Base-by-base conservation (phyloP, 2,329 filamentous ascomycete genomes). In the Orbilia oligospora region DNA sequence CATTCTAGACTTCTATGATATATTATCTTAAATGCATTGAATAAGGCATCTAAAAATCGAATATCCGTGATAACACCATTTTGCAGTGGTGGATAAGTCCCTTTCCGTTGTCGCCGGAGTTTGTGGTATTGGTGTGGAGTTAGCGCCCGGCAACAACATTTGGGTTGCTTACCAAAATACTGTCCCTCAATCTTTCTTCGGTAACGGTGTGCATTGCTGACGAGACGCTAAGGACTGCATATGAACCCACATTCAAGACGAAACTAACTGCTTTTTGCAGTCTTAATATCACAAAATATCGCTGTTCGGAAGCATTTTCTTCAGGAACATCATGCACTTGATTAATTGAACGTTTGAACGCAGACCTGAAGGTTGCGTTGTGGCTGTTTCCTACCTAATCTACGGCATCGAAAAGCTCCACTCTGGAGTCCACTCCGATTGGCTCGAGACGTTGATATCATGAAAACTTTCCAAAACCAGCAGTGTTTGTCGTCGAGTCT, bases 41-140 rank as follows among this genome's bases (percentile, higher is more conserved):
- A 2, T 41, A 27, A 12, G 3, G 30, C 2, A 20, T 41, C 18
- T n/a, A 38, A 14, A 20, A 1, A n/a, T 44, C 33, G 10, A 61
- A 44, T 41, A 44, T 44, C 56, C 36, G 22, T 27, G 56, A 44
- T 44, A 61, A 61, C 36, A 61, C 56, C 36, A n/a, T 61, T 20
- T 44, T 18, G 20, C 4, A 27, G n/a, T 30, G 12, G 53, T 20
- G 20, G 56, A 44, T 44, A 27, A 5, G 30, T 18, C 30, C 24
- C 27, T 56, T 56, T 58, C 53, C 53, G 56, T 27, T 61, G 56
- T 3, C 56, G 36, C 12, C 56, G 56, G 56, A 61, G 24, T 61
- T 61, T 44, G 44, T 33, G 10, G 3, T 2, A n/a, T 33, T 5
- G 24, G 24, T 12, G 53, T 58, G 56, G 56, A 61, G 33, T 61